Base-by-base conservation (phyloP, 352 stramenopile species). In the Pelagophyceae sp. region DNA sequence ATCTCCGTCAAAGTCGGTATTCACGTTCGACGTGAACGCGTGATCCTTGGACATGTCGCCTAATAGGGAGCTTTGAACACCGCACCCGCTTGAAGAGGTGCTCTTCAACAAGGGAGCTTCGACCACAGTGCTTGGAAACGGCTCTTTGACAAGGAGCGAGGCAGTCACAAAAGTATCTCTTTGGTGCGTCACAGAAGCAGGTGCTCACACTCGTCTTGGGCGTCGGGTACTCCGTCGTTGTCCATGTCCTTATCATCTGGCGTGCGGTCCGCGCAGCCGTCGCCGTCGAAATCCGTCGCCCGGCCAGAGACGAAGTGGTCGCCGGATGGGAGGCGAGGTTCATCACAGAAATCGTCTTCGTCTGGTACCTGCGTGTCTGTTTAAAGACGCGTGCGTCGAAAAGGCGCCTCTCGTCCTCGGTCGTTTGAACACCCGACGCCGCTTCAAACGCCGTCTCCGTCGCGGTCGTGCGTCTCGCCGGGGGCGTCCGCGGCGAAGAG, bases 361-460 rank as follows among this genome's bases (percentile, higher is more conserved):
- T 67, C 58, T 11, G 23, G 58, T 5, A 67, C 58, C 23, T n/a
- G n/a, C n/a, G n/a, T n/a, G n/a, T n/a, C n/a, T n/a, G n/a, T n/a
- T n/a, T n/a, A n/a, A n/a, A n/a, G n/a, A n/a, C n/a, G n/a, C n/a
- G n/a, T n/a, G n/a, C n/a, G n/a, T n/a, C n/a, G n/a, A n/a, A n/a
- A n/a, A n/a, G n/a, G n/a, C n/a, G n/a, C n/a, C n/a, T n/a, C n/a
- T n/a, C n/a, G n/a, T n/a, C n/a, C n/a, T n/a, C n/a, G n/a, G n/a
- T n/a, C n/a, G n/a, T n/a, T n/a, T n/a, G n/a, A n/a, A n/a, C n/a
- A n/a, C n/a, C n/a, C n/a, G n/a, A n/a, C n/a, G n/a, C n/a, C n/a
- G n/a, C n/a, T n/a, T n/a, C n/a, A n/a, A n/a, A n/a, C n/a, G n/a
- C 58, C 58, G 58, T 67, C 58, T 6, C 58, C 58, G 58, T 67